Evolutionary conservation across 345 rosid genomes (phyloP).

Genomic region (Mallotus nudiflorus): DNA sequence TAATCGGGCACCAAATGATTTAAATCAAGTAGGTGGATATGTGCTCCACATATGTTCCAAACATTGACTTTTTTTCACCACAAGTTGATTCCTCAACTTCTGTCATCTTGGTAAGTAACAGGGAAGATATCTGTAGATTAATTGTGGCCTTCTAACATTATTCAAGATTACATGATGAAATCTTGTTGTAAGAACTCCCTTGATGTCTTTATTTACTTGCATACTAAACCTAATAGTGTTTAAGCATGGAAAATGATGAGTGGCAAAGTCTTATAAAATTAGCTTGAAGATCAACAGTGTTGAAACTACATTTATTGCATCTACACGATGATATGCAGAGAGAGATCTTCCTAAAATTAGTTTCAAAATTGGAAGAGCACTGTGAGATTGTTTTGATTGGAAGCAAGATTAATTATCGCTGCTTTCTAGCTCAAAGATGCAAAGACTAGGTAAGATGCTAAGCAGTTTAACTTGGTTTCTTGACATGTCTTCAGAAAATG

Average conservation of each 20-base stretch:
- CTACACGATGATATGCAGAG: slow-evolving; percentile 92
- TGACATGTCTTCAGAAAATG: background rate
- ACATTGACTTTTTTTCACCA: background rate
- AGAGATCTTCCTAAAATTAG: slow-evolving; percentile 72
- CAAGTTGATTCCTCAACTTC: slow-evolving; percentile 7
- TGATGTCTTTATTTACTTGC: too few relatives aligned
- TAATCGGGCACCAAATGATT: slow-evolving; percentile 84
- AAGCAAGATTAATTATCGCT: slow-evolving; percentile 85
- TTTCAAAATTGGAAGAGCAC: slow-evolving; percentile 65
- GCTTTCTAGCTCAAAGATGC: slow-evolving; percentile 60
- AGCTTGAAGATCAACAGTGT: too few relatives aligned
- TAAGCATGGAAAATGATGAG: too few relatives aligned
- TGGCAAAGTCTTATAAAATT: too few relatives aligned
- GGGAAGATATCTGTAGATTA: background rate
- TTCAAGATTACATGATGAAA: slow-evolving; percentile 1
- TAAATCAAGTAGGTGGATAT: slow-evolving; percentile 64
- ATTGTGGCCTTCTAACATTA: background rate
- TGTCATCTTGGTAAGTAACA: background rate
- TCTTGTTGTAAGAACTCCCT: slow-evolving; percentile 3
- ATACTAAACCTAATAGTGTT: background rate
- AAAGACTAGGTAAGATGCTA: slow-evolving; percentile 44
- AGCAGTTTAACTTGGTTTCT: background rate
- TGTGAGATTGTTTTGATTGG: slow-evolving; percentile 76
- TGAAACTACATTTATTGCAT: slow-evolving; percentile 19
- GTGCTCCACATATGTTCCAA: background rate